Percentiles rank a stretch among this genome's conserved stretches.
These are phyloP conservation scores for Drosera capensis DNA, from an alignment of 148 eudicot species.

Conservation along the genomic window DNA sequence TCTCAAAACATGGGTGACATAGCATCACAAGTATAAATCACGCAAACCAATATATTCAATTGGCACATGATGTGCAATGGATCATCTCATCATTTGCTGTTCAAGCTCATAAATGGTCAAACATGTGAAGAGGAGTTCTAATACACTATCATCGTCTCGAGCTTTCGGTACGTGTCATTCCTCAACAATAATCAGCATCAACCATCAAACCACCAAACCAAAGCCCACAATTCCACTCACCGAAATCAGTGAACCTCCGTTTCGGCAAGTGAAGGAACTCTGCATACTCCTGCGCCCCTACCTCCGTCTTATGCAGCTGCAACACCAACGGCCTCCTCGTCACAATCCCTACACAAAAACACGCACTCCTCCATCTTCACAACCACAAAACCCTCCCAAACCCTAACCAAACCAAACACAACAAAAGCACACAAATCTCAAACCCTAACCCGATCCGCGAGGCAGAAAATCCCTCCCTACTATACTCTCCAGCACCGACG, in stretches of 20 bases:
- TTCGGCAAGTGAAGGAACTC: conserved; percentile 80
- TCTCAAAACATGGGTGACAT: too few species aligned
- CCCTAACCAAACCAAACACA: neutral
- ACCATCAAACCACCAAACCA: neutral
- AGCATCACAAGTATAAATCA: too few species aligned
- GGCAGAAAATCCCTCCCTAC: conserved; percentile 97
- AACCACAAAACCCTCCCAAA: neutral
- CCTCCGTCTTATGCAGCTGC: conserved; percentile 74
- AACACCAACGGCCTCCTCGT: conserved; percentile 90
- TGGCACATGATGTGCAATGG: too few species aligned
- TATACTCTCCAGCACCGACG: conserved; percentile 88
- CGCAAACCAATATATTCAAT: too few species aligned
- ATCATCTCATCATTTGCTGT: too few species aligned
- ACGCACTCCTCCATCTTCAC: neutral
- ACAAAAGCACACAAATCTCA: neutral
- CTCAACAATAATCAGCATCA: neutral
- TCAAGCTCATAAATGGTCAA: too few species aligned
- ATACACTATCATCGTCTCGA: too few species aligned
- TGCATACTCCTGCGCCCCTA: conserved; percentile 66
- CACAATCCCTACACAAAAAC: conserved; percentile 54
- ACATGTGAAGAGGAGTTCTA: too few species aligned
- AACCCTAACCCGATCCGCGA: conserved; percentile 75
- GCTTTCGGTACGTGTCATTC: too few species aligned
- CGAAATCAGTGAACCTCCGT: conserved; percentile 61
- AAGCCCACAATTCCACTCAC: conserved; percentile 17